Base-by-base conservation (phyloP, 2,329 filamentous ascomycete genomes). In the Phialemonium atrogriseum region DNA sequence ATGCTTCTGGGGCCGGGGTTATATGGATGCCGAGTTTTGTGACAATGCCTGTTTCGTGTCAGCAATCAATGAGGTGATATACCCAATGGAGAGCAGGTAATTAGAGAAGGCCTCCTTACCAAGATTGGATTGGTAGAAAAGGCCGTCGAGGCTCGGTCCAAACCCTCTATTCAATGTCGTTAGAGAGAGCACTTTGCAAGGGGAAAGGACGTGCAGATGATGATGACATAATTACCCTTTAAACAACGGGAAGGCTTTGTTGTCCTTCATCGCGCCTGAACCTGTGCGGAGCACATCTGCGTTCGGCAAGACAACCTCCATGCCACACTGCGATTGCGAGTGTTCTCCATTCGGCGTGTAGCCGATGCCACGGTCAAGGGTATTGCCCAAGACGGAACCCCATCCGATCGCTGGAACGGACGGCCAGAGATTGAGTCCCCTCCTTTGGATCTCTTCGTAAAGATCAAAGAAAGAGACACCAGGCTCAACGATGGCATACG, bases 351-450 rank as follows among this genome's bases (percentile, higher is more conserved):
- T 39, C 28, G 56, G 37, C 41, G 51, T 42, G 41, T 45, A 50
- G 48, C 61, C 54, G 20, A 63, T 52, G 5, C 63, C 62, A 24
- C 63, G 52, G 32, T 66, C 63, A n/a, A 66, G 48, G 5, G 63
- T 54, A 43, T 42, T 38, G 10, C 65, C 65, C 13, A 68, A 45
- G 5, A 68, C 51, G 19, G 52, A 56, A 4, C 64, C 64, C 46
- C 64, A 66, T 17, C 62, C 63, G 5, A 69, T 51, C 22, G 60
- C 62, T 9, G 65, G 62, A 5, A 51, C 51, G 35, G 62, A 62
- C 4, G 62, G 57, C 64, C 61, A 66, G 17, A 66, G 48, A 32
- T 51, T 51, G 25, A 58, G 49, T 41, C 54, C 46, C 16, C 56
- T 48, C 34, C 57, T 50, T 12, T 45, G 44, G 27, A 60, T 57